Conservation (phyloP, 139 green algal genomes). For the Chlorella sp. region DNA sequence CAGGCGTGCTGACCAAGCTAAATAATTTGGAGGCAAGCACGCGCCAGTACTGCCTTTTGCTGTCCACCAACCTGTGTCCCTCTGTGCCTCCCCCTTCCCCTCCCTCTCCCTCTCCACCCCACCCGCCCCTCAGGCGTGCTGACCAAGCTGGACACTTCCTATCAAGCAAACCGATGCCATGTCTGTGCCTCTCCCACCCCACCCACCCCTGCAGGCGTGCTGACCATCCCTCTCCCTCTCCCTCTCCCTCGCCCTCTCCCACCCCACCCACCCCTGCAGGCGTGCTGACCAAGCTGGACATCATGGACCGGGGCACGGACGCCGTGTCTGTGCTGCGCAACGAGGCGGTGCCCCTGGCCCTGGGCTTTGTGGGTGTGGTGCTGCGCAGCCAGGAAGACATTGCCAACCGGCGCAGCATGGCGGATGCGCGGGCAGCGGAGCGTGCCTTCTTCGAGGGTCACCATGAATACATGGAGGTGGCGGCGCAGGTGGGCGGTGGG, state of each 20-base stretch:
- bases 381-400: slow-evolving; percentile 84
- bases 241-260: background rate
- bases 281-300: slow-evolving; percentile 97
- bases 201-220: too few relatives aligned
- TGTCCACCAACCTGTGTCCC: too few relatives aligned
- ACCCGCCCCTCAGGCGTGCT: slow-evolving; percentile 71
- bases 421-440: slow-evolving; percentile 55
- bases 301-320: slow-evolving; percentile 98
- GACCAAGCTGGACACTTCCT: too few relatives aligned
- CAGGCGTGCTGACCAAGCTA: too few relatives aligned
- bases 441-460: slow-evolving; percentile 72
- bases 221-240: background rate
- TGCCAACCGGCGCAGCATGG: slow-evolving; percentile 53
- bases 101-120: background rate
- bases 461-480: slow-evolving; percentile 72
- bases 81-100: background rate
- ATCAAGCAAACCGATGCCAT: too few relatives aligned
- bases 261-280: slow-evolving; percentile 38
- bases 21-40: too few relatives aligned
- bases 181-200: too few relatives aligned
- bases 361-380: slow-evolving; percentile 88
- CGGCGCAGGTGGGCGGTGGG: background rate
- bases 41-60: too few relatives aligned
- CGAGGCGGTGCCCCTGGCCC: slow-evolving; percentile 87
- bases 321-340: slow-evolving; percentile 83